phyloP scores from a whole-genome alignment of 1,284 basidiomycete genomes.

The Papiliotrema flavescens region DNA sequence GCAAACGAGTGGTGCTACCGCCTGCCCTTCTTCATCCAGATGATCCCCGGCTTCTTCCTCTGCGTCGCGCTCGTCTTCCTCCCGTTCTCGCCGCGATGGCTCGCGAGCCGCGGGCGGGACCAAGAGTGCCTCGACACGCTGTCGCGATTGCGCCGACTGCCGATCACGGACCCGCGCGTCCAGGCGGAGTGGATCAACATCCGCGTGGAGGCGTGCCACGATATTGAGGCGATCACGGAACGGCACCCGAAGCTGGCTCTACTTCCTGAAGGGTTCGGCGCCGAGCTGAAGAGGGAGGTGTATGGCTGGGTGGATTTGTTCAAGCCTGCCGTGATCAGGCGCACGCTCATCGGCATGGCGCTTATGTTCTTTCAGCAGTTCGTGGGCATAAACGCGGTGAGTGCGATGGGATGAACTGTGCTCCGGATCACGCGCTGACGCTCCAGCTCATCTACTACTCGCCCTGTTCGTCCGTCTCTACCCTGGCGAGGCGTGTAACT shows the following conservation, averaged over 20 bases:
- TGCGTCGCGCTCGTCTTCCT: constrained; percentile 44
- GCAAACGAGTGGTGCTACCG: constrained; percentile 53
- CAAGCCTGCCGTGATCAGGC: constrained; percentile 13
- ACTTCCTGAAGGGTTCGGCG: not conserved
- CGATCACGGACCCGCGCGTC: constrained; percentile 29
- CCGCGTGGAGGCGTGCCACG: constrained; percentile 32
- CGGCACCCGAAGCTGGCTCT: constrained; percentile 16
- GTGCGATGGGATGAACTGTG: not conserved
- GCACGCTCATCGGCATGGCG: constrained; percentile 21
- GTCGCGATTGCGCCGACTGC: constrained; percentile 32
- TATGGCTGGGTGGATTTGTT: constrained; percentile 26
- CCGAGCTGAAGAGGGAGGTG: constrained; percentile 19
- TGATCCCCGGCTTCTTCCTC: constrained; percentile 54
- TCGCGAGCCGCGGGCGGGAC: constrained; percentile 51
- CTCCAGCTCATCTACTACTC: constrained; percentile 12
- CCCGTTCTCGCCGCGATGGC: constrained; percentile 58
- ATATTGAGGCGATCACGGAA: constrained; percentile 13
- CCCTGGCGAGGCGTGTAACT: no score
- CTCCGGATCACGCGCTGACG: no score
- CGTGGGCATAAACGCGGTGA: constrained; percentile 25
- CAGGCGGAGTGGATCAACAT: constrained; percentile 43
- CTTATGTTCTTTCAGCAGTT: constrained; percentile 37
- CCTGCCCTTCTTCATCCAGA: constrained; percentile 66
- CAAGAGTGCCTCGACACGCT: constrained; percentile 30
- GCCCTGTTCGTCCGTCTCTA: no score